Base-by-base conservation (phyloP, 2,329 filamentous ascomycete species). In the Monilinia aucupariae region DNA sequence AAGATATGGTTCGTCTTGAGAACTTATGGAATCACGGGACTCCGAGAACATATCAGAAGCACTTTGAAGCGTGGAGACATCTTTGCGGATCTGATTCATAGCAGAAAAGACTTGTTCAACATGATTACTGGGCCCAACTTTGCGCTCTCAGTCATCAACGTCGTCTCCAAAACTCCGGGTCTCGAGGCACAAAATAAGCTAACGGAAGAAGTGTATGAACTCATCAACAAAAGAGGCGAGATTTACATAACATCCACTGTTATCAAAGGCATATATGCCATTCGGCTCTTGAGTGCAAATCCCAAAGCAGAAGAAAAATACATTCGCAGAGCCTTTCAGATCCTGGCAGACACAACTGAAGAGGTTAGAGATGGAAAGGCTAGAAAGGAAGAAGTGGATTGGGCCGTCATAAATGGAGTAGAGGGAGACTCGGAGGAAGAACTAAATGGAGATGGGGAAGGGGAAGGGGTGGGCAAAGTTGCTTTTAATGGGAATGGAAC, bases 1-100 rank as follows among this genome's bases (percentile, higher is more conserved):
- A 97, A 97, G 79, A 87, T 96, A 67, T 97, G 93, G 93, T 97
- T 97, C 74, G 92, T 97, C 9, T 79, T 97, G 70, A 82, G 93
- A 51, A 87, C 83, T 50, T 96, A 92, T 73, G 93, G 93, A 54
- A 78, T 96, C 59, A 80, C 81, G 37, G 93, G 92, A 0, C 76
- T 97, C 71, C 86, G 86, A 69, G 81, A 78, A 5, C 90, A 96
- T 71, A 85, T 97, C 66, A 80, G 85, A 41, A 83, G 84, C 49
- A 87, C 89, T 32, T 78, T 96, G 63, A 74, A 75, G 3, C 77
- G 91, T 0, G 90, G 89, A n/a, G 83, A 92, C 66, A 75, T 79
- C 12, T 94, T 97, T 66, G 82, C 85, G 3, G 77, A 73, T 0
- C 78, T 89, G 49, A 72, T 96, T 1, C 74, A 76, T 12, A 76